Conservation (phyloP, 352 stramenopile genomes). For the Globisporangium echinulatum region DNA sequence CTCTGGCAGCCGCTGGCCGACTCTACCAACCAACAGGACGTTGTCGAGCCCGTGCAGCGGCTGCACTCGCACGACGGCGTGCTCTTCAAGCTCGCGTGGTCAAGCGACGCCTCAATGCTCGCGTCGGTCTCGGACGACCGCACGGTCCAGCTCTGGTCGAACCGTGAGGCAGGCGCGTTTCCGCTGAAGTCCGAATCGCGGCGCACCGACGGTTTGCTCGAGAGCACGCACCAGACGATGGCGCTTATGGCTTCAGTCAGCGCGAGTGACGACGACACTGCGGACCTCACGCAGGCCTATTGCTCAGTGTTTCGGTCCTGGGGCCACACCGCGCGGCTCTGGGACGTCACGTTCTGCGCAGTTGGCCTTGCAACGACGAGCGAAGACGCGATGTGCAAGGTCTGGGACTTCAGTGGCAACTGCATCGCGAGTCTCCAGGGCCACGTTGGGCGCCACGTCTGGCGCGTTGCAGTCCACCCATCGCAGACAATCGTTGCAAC, state of each 20-base stretch:
- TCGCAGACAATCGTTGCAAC: constrained; percentile 41
- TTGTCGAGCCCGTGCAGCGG: constrained; percentile 37
- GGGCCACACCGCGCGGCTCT: constrained; percentile 79
- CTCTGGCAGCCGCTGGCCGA: constrained; percentile 51
- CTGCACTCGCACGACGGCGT: constrained; percentile 80
- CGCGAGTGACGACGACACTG: not conserved
- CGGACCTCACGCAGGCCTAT: constrained; percentile 19
- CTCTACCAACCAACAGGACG: constrained; percentile 1
- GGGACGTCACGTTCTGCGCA: constrained; percentile 74
- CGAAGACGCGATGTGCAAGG: constrained; percentile 71
- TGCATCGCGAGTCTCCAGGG: constrained; percentile 72
- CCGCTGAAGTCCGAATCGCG: not conserved
- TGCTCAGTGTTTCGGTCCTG: constrained; percentile 61
- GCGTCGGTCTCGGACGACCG: constrained; percentile 85
- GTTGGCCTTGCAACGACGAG: constrained; percentile 50
- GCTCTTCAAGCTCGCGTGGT: constrained; percentile 83
- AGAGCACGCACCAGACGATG: constrained; percentile 10
- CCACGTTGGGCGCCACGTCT: constrained; percentile 72
- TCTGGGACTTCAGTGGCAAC: constrained; percentile 54
- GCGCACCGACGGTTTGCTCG: constrained; percentile 4
- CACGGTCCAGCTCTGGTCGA: constrained; percentile 79
- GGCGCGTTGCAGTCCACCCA: constrained; percentile 65
- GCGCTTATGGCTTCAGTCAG: constrained; percentile 6
- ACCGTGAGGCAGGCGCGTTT: constrained; percentile 12
- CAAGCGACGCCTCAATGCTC: constrained; percentile 47